Base-by-base conservation (phyloP, 169 alveolate genomes). In the Cystoisospora suis region DNA sequence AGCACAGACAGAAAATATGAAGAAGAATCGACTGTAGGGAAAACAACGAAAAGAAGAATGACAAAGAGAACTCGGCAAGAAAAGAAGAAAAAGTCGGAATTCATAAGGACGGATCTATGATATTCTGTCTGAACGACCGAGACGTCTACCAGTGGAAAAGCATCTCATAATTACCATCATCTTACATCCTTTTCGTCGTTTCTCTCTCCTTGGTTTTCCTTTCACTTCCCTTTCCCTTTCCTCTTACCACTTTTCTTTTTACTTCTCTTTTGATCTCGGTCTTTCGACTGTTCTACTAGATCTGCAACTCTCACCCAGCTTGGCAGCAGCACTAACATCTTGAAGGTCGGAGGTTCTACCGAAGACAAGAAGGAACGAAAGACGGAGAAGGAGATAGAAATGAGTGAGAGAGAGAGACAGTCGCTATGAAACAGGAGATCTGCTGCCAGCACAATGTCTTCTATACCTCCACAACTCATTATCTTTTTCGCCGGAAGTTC, bases 301-400 rank as follows among this genome's bases (percentile, higher is more conserved):
- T 53, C 20, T 5, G 90, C 53, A 7, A 45, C 69, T 3, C 65
- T 44, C 12, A 58, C 38, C 53, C 90, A 58, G 20, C 61, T 58
- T n/a, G 90, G 90, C 38, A 83, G 61, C 40, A 83, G 65, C 44
- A 83, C 81, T 34, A 83, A 81, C 81, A 83, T 34, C 34, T 65
- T 15, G 45, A 83, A 83, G 53, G 90, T 83, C 27, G 90, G 90
- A 3, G 90, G 69, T 32, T 59, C 90, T 83, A 65, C 44, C 3
- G 56, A 72, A 29, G 17, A 2, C 40, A 17, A 2, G 45, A 72
- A 53, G 29, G 65, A 15, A 23, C 12, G 23, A 23, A 53, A 53
- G 65, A 53, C 65, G 29, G 23, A 23, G 65, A 53, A 53, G 65
- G 65, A 23, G 45, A 38, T 46, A 72, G 3, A 40, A 72, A 32